A percentile compares a stretch with the other conserved stretches of the same genome.
phyloP scores from a whole-genome alignment of 2,329 filamentous ascomycete genomes.

The Mycogone perniciosa region DNA sequence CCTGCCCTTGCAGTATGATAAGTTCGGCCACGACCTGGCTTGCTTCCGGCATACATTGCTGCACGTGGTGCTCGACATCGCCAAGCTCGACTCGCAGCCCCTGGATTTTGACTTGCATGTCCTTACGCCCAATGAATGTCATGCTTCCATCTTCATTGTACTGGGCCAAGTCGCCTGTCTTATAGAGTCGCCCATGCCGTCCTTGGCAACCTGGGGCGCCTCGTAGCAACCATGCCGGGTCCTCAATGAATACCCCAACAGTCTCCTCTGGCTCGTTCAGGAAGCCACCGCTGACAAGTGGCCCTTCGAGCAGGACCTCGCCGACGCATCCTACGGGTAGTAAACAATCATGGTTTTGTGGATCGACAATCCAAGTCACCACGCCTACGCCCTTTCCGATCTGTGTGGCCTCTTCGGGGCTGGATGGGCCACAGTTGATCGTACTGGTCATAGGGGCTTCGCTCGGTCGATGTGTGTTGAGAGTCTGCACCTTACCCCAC shows the following conservation, averaged over 20 bases:
- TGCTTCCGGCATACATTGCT: background rate
- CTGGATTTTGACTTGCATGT: constrained; percentile 3
- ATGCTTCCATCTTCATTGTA: constrained; percentile 25
- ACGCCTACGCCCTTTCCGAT: constrained; percentile 7
- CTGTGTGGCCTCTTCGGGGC: background rate
- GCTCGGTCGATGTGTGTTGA: constrained; percentile 17
- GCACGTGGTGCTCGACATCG: background rate
- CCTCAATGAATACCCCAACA: constrained; percentile 41
- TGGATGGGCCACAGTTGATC: no score
- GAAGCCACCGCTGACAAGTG: constrained; percentile 50
- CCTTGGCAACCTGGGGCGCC: constrained; percentile 19
- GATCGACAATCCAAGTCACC: constrained; percentile 34
- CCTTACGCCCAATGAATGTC: constrained; percentile 18
- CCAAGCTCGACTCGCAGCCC: constrained; percentile 1
- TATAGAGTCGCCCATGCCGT: constrained; percentile 11
- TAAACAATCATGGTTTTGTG: constrained; percentile 29
- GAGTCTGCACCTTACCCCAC: constrained; percentile 7
- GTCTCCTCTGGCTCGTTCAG: constrained; percentile 47
- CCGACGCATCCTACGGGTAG: constrained; percentile 35
- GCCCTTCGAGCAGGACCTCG: constrained; percentile 41
- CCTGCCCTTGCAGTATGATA: background rate
- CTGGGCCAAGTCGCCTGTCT: constrained; percentile 17
- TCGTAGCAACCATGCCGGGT: constrained; percentile 39
- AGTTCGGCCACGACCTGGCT: background rate
- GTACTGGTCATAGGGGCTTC: no score